Evolutionary conservation across 169 alveolate species (phyloP).

Genomic region (Cryptosporidium sp.): DNA sequence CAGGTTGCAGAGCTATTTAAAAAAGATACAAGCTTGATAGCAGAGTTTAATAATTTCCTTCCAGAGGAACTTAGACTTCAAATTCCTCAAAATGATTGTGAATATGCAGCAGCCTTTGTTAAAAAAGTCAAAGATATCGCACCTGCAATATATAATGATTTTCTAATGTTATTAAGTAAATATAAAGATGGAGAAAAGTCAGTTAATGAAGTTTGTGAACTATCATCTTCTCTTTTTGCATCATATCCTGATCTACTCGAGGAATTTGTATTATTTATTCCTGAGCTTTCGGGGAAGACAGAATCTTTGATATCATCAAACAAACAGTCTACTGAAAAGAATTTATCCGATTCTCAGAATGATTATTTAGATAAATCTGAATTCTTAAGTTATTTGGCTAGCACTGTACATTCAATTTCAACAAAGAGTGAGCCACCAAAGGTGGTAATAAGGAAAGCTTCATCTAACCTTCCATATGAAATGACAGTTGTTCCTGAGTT

Average conservation of each 20-base stretch:
- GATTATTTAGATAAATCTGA: slow-evolving; percentile 42
- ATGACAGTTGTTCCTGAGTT: slow-evolving; percentile 64
- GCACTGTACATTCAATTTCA: slow-evolving; percentile 37
- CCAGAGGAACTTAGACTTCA: slow-evolving; percentile 73
- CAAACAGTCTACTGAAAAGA: not conserved
- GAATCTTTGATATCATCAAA: slow-evolving; percentile 15
- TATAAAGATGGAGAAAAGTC: slow-evolving; percentile 63
- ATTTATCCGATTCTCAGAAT: not conserved
- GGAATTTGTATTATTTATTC: slow-evolving; percentile 55
- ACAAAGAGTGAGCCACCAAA: slow-evolving; percentile 65
- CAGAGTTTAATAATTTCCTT: slow-evolving; percentile 70
- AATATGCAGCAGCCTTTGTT: slow-evolving; percentile 73
- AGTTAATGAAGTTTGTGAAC: slow-evolving; percentile 48
- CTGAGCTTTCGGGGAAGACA: slow-evolving; percentile 18
- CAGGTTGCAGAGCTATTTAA: slow-evolving; percentile 70
- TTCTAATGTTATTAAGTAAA: slow-evolving; percentile 42
- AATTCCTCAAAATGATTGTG: slow-evolving; percentile 74
- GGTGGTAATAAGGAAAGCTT: slow-evolving; percentile 57
- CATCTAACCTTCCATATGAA: slow-evolving; percentile 33
- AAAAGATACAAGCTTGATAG: slow-evolving; percentile 44
- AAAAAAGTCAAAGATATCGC: slow-evolving; percentile 58
- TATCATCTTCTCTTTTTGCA: slow-evolving; percentile 25
- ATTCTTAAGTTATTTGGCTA: slow-evolving; percentile 62
- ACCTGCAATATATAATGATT: slow-evolving; percentile 64
- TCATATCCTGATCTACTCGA: slow-evolving; percentile 63